Evolutionary conservation across 2,329 filamentous ascomycete species (phyloP), one percentile per base, ranked within the genome.

Genomic region (Beauveria caledonica): DNA sequence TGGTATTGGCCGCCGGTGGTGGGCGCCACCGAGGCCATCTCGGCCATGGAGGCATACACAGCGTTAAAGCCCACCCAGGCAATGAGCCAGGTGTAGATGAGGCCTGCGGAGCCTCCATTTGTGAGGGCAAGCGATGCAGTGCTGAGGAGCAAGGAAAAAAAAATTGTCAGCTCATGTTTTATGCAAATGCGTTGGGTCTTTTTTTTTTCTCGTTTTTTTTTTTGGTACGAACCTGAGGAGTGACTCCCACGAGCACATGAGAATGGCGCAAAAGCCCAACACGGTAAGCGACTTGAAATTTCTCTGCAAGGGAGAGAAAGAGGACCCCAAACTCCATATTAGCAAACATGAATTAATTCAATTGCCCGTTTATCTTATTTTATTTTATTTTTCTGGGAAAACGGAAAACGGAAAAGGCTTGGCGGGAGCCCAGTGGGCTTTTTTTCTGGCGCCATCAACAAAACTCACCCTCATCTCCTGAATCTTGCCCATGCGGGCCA

Each of bases 1-100:
- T 80, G 78, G 62, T 81, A 82, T 65, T 83, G 79, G 3, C 80
- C 80, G 17, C 79, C 79, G 13, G 76, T 74, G 0, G 78, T 82
- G 1, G 80, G 80, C 3, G 78, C 78, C 73, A 79, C 77, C 1
- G 75, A 76, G 0, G 73, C 74, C 70, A 78, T 75, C 64, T 78
- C 76, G 21, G 75, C 74, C 70, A 78, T 72, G 19, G 72, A 74
- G 7, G 70, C 63, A 61, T 70, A 70, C 51, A 72, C 69, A 17
- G 68, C 64, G 40, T 70, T 64, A 40, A 74, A 70, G 3, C 73
- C 72, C 10, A 68, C 62, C 61, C 70, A 70, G 33, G 66, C 68
- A 8, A 69, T 64, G 4, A 76, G 58, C 62, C 67, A 75, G 17
- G 72, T 68, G 67, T 72, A 78, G 36, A 78, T 76, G 42, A 77